A percentile compares a stretch with the other conserved stretches of the same genome.
Conservation (phyloP, 73 alveolate genomes). For the Effrenium voratum region DNA sequence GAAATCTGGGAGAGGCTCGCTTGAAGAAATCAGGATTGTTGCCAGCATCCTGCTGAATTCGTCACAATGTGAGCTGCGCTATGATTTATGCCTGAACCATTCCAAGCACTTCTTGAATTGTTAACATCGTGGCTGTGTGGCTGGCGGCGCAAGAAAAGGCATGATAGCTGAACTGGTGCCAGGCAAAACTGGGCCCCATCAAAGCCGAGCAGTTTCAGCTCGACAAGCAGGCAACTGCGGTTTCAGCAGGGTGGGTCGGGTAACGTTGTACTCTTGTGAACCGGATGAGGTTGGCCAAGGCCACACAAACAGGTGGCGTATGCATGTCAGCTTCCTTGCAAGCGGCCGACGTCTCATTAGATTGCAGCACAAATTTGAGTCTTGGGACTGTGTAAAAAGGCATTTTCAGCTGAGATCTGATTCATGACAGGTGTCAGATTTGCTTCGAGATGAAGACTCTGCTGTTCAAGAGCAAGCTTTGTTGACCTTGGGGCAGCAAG, state of each 20-base stretch:
- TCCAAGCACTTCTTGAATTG: neutral
- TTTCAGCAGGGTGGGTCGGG: no score
- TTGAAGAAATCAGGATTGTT: no score
- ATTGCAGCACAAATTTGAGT: neutral
- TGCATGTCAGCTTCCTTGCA: neutral
- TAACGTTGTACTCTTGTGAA: neutral
- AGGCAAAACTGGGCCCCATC: slow-evolving; percentile 40
- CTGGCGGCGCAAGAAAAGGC: no score
- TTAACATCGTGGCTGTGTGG: no score
- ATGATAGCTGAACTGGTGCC: no score
- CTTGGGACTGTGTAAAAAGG: neutral
- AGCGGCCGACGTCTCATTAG: neutral
- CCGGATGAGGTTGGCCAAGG: neutral
- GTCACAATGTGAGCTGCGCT: no score
- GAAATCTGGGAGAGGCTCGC: no score
- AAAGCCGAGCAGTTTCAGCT: slow-evolving; percentile 61
- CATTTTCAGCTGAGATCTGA: neutral
- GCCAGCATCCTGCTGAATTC: no score
- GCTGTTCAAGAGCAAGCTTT: slow-evolving; percentile 20
- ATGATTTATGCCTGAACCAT: neutral
- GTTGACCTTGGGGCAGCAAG: slow-evolving; percentile 33
- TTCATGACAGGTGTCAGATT: neutral
- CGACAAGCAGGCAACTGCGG: slow-evolving; percentile 26
- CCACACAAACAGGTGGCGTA: neutral
- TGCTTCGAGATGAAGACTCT: slow-evolving; percentile 20